A percentile compares a stretch with the other conserved stretches of the same genome.
Conservation (phyloP, 169 alveolate species). For the Fabrea salina region DNA sequence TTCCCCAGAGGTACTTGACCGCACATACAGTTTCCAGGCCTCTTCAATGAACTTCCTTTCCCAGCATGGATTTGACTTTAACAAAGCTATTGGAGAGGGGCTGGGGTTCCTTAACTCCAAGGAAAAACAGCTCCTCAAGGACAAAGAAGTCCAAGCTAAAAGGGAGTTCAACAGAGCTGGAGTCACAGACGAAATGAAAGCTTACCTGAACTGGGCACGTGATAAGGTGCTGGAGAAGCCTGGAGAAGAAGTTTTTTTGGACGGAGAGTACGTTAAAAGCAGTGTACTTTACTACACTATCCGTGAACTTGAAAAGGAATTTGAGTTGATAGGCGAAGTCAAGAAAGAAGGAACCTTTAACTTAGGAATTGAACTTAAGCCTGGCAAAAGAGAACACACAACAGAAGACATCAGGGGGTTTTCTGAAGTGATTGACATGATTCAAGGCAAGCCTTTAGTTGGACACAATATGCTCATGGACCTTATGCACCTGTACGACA, state of each 20-base stretch:
- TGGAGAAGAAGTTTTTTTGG: background rate
- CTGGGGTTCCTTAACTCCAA: background rate
- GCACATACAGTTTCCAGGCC: background rate
- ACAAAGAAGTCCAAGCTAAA: no score
- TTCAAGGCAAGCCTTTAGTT: background rate
- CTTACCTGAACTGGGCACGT: background rate
- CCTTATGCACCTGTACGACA: conserved; percentile 1
- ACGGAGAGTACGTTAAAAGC: background rate
- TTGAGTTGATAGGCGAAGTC: background rate
- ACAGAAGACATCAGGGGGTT: background rate
- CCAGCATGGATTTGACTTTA: background rate
- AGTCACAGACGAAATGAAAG: conserved; percentile 4
- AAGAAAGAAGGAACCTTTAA: background rate
- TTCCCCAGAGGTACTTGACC: background rate
- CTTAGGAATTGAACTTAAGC: background rate
- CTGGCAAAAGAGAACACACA: background rate
- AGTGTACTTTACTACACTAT: background rate
- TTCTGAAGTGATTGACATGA: background rate
- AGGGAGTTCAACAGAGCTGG: background rate
- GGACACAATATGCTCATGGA: background rate
- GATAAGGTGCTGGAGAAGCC: background rate
- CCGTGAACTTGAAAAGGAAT: conserved; percentile 13
- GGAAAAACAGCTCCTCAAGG: no score
- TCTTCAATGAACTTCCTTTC: background rate
- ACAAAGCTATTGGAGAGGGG: background rate